Evolutionary conservation across 768 basidiomycete species (phyloP).

Genomic region (Lactarius hengduanensis): DNA sequence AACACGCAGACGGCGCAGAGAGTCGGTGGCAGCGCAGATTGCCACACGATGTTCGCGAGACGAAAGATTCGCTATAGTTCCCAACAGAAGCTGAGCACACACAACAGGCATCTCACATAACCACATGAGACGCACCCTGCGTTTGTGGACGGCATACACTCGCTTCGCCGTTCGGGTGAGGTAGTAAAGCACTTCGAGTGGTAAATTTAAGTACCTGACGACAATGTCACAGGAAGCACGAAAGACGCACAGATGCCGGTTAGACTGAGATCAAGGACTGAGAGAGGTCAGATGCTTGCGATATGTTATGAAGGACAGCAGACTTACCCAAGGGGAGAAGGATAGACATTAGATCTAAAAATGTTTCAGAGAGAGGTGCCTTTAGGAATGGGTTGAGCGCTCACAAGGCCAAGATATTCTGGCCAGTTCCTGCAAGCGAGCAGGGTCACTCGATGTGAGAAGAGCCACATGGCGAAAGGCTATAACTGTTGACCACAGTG

Average conservation of each 20-base stretch:
- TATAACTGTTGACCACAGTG: not conserved
- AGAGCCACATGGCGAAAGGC: not conserved
- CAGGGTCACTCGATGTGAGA: not conserved
- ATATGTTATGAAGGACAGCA: not conserved
- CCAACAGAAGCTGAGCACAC: not conserved
- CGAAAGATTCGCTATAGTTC: conserved; percentile 1
- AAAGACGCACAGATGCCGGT: conserved; percentile 1
- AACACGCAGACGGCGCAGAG: conserved; percentile 6
- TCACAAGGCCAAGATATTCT: conserved; percentile 15
- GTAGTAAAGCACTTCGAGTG: not conserved
- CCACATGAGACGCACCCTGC: conserved; percentile 9
- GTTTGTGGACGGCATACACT: conserved; percentile 1
- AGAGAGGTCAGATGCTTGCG: not conserved
- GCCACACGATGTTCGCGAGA: conserved; percentile 13
- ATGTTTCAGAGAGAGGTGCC: not conserved
- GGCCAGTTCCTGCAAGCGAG: not conserved
- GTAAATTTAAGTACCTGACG: not conserved
- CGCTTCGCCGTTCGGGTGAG: conserved; percentile 2
- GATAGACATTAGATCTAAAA: not conserved
- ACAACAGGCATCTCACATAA: not conserved
- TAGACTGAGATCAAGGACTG: not conserved
- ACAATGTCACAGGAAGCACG: not conserved
- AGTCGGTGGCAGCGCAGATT: conserved; percentile 18
- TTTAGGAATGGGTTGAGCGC: not conserved
- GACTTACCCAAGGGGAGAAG: not conserved